phyloP scores from a whole-genome alignment of 768 basidiomycete species.

The Lactarius hengduanensis region DNA sequence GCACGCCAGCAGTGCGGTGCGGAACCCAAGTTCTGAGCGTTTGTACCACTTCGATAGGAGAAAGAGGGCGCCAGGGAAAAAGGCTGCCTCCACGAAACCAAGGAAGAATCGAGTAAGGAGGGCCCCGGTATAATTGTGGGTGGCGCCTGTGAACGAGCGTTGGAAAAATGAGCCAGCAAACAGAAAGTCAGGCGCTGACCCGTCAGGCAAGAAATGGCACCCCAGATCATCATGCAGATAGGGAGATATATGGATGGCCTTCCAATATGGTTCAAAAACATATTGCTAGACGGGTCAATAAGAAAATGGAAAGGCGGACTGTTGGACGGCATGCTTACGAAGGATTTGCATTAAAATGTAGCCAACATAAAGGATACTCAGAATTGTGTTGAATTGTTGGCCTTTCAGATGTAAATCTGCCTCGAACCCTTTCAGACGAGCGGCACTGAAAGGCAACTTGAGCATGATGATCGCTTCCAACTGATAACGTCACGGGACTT shows the following conservation, averaged over 20 bases:
- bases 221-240: conserved; percentile 69
- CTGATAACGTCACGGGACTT: conserved; percentile 28
- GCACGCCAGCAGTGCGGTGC: conserved; percentile 66
- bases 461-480: neutral
- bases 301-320: neutral
- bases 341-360: conserved; percentile 79
- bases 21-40: conserved; percentile 63
- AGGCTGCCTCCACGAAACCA: conserved; percentile 59
- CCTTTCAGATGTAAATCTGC: conserved; percentile 61
- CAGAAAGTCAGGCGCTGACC: conserved; percentile 32
- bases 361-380: conserved; percentile 68
- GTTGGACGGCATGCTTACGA: conserved; percentile 45
- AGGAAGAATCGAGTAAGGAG: conserved; percentile 72
- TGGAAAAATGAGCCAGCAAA: neutral
- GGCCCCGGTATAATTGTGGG: conserved; percentile 51
- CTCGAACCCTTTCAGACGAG: conserved; percentile 70
- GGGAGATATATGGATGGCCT: conserved; percentile 69
- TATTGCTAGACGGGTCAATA: conserved; percentile 49
- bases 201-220: conserved; percentile 46
- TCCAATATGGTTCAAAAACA: conserved; percentile 66
- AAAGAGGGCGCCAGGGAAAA: conserved; percentile 68
- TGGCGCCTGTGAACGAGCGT: conserved; percentile 19
- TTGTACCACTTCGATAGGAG: conserved; percentile 73
- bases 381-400: conserved; percentile 61
- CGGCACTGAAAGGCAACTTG: conserved; percentile 48